A percentile compares a stretch with the other conserved stretches of the same genome.
These are phyloP conservation scores for Closterium sp. DNA, from an alignment of 139 green algal species.

Conservation along the genomic window DNA sequence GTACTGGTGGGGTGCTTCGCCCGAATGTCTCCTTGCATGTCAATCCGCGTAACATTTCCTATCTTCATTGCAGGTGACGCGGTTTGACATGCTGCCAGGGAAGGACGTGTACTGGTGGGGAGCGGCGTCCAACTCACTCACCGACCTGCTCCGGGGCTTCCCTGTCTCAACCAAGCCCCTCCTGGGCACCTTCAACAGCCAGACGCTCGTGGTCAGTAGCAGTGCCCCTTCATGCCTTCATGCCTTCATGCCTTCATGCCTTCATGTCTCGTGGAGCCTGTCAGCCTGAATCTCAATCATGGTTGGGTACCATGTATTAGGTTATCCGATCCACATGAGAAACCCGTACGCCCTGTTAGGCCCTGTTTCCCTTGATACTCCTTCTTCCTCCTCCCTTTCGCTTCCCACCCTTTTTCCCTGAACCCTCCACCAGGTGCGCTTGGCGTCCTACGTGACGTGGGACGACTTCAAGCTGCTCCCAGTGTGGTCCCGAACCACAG, in stretches of 20 bases:
- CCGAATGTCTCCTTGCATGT: too few species aligned
- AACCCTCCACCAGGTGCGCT: background rate
- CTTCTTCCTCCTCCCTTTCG: too few species aligned
- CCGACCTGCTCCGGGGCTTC: slow-evolving; percentile 34
- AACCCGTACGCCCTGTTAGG: background rate
- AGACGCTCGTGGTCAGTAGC: slow-evolving; percentile 32
- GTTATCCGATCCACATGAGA: background rate
- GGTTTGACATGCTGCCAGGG: slow-evolving; percentile 46
- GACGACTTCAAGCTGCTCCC: slow-evolving; percentile 1
- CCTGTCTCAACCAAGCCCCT: slow-evolving; percentile 10
- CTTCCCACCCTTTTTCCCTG: too few species aligned
- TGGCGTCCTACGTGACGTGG: slow-evolving; percentile 26
- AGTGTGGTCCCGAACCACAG: slow-evolving; percentile 32
- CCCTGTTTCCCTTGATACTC: too few species aligned
- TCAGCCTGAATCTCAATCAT: too few species aligned
- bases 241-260: too few species aligned
- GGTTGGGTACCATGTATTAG: too few species aligned
- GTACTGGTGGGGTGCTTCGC: too few species aligned
- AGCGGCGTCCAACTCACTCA: slow-evolving; percentile 13
- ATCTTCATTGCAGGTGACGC: slow-evolving; percentile 8
- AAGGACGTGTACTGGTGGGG: slow-evolving; percentile 49
- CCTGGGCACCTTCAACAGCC: slow-evolving; percentile 33
- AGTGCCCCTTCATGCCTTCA: background rate
- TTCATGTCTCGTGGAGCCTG: too few species aligned
- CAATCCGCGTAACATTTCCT: background rate